Evolutionary conservation across 495 filamentous ascomycete genomes (phyloP).

Genomic region (Tuber brumale): DNA sequence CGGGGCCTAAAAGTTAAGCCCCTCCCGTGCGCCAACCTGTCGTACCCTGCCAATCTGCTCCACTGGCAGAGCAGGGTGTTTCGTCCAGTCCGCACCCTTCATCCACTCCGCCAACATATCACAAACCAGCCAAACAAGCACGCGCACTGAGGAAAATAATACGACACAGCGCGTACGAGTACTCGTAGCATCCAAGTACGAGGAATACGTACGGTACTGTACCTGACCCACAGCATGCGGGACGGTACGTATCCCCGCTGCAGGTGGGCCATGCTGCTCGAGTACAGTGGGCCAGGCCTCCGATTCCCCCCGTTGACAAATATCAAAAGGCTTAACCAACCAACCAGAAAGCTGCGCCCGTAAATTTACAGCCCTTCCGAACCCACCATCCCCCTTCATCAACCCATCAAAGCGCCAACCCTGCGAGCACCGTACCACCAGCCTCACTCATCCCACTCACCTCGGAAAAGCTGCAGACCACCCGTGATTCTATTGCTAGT

Average conservation of each 20-base stretch:
- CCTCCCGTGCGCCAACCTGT: neutral
- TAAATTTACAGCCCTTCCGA: neutral
- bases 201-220: neutral
- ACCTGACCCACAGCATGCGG: conserved; percentile 4
- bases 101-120: neutral
- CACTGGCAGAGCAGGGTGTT: neutral
- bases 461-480: neutral
- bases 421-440: neutral
- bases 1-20: conserved; percentile 2
- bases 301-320: neutral
- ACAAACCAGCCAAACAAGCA: neutral
- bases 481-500: neutral
- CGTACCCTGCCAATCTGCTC: neutral
- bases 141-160: neutral
- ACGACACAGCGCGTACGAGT: neutral
- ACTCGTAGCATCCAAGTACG: neutral
- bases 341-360: neutral
- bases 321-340: neutral
- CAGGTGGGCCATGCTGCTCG: neutral
- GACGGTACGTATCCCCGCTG: neutral
- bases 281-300: neutral
- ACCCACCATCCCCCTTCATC: neutral
- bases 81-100: neutral
- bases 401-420: neutral
- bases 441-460: neutral